Evolutionary conservation across 768 basidiomycete species (phyloP).

Genomic region (Leccinellum albellum): DNA sequence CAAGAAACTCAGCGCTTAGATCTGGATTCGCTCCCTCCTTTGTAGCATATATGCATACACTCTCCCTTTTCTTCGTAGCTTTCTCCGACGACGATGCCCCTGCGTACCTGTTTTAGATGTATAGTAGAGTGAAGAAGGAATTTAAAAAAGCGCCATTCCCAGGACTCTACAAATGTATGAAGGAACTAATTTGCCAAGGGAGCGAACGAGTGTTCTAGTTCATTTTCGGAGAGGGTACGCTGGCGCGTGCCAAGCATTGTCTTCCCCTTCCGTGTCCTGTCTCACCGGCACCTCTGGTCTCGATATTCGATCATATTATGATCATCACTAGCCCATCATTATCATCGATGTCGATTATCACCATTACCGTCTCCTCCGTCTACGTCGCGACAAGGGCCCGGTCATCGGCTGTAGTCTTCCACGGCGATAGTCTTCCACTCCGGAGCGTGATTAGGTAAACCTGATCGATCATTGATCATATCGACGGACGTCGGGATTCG

Average conservation of each 20-base stretch:
- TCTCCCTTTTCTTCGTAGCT: background rate
- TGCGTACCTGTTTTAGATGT: background rate
- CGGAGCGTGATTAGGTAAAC: background rate
- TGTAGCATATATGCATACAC: background rate
- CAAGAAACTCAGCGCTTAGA: constrained; percentile 47
- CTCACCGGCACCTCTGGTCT: background rate
- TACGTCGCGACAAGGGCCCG: background rate
- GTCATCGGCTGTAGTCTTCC: background rate
- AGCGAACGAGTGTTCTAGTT: background rate
- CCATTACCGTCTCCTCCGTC: background rate
- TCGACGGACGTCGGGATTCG: background rate
- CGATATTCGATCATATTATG: background rate
- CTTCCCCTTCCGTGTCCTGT: background rate
- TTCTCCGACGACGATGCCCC: background rate
- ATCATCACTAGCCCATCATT: background rate
- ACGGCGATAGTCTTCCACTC: background rate
- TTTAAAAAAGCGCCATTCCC: background rate
- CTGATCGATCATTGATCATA: background rate
- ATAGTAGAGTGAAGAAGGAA: background rate
- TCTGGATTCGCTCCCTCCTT: background rate
- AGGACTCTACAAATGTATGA: background rate
- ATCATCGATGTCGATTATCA: background rate
- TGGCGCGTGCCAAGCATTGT: too few species aligned
- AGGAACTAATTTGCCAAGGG: background rate
- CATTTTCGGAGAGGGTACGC: too few species aligned